Evolutionary conservation across 148 eudicot species (phyloP), one percentile per base, ranked within the genome.

Genomic region (Salicornia ramosissima): DNA sequence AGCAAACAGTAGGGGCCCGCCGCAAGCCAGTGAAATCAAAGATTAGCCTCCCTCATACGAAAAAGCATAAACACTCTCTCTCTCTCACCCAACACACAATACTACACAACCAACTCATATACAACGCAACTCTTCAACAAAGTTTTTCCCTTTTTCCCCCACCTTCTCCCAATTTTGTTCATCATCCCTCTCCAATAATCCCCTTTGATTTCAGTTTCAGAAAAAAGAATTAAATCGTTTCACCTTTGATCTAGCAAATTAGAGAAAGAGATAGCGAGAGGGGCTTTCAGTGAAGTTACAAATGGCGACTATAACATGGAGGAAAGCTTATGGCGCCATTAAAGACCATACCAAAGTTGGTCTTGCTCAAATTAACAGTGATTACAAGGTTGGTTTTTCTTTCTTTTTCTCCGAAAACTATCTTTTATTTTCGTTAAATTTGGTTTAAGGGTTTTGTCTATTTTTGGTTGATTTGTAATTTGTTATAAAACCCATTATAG

Each of bases 321-420:
- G 99, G 15, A 94, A 89, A 81, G 97, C 90, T 0, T 89, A 90
- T 51, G 99, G 99, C 24, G 93, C 97, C 49, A 77, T 94, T 68
- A 94, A 94, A 69, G 99, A 94, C 74, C 93, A 86, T 16, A 94
- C 99, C 49, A 94, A 81, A 75, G 97, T 94, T 52, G 99, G 99
- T 51, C 92, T 94, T 31, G 99, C 97, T 50, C 92, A 91, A 72
- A 86, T 94, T 79, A 94, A 94, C 75, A 86, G 91, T 73, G 99
- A 94, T 84, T 88, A 82, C 83, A 93, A 88, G 89, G 96, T 90
- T 56, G 22, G 2, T 11, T 10, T 54, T 33, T 64, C 26, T 18
- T 33, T 56, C 62, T 62, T 5, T 7, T 21, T 49, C 65, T n/a
- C 3, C 42, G 57, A 6, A n/a, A 43, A 18, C 29, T 47, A 53